Evolutionary conservation across 2,329 filamentous ascomycete species (phyloP).

Genomic region (Mycogone perniciosa): DNA sequence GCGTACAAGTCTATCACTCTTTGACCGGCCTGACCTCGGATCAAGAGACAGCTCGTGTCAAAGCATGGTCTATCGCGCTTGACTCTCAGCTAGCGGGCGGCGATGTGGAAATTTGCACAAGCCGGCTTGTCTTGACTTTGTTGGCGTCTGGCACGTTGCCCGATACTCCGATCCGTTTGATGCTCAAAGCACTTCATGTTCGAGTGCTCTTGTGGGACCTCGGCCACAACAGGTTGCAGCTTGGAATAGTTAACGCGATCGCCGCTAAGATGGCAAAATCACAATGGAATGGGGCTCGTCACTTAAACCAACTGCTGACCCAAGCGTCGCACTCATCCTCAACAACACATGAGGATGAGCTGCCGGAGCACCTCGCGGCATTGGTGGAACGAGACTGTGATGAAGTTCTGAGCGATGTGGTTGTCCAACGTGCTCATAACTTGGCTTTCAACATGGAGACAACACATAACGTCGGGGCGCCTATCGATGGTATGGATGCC

Average conservation of each 20-base stretch:
- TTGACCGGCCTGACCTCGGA: slow-evolving; percentile 77
- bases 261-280: slow-evolving; percentile 67
- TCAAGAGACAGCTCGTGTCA: slow-evolving; percentile 77
- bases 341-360: slow-evolving; percentile 47
- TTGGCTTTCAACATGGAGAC: slow-evolving; percentile 81
- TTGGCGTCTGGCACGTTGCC: slow-evolving; percentile 84
- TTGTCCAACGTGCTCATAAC: slow-evolving; percentile 82
- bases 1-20: slow-evolving; percentile 68
- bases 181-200: slow-evolving; percentile 88
- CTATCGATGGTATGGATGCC: slow-evolving; percentile 68
- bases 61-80: slow-evolving; percentile 88
- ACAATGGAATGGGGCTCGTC: slow-evolving; percentile 76
- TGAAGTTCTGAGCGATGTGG: slow-evolving; percentile 67
- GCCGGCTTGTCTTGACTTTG: slow-evolving; percentile 75
- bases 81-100: slow-evolving; percentile 90
- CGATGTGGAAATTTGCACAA: slow-evolving; percentile 83
- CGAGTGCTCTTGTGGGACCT: slow-evolving; percentile 81
- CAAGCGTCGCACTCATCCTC: slow-evolving; percentile 24
- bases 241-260: slow-evolving; percentile 58
- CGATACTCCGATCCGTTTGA: slow-evolving; percentile 72
- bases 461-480: slow-evolving; percentile 54
- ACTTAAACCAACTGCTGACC: slow-evolving; percentile 47
- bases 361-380: slow-evolving; percentile 69
- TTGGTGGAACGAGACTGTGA: slow-evolving; percentile 77
- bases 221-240: slow-evolving; percentile 58